These are phyloP conservation scores for Stemphylium vesicarium DNA, from an alignment of 2,329 filamentous ascomycete species.

Conservation along the genomic window DNA sequence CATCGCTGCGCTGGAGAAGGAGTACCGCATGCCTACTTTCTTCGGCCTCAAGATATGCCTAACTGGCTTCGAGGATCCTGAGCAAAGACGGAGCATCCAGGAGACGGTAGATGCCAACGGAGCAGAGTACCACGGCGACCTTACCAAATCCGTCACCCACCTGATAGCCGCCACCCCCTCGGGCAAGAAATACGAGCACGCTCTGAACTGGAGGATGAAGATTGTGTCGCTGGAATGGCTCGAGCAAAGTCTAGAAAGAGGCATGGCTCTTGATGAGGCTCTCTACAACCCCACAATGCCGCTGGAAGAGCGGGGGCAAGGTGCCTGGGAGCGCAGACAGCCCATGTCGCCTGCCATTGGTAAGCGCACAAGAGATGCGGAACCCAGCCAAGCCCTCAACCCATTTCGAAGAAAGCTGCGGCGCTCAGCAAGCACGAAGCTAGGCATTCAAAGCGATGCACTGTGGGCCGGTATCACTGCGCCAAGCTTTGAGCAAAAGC, in stretches of 20 bases:
- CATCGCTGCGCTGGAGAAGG: constrained; percentile 69
- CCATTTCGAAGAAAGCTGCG: constrained; percentile 75
- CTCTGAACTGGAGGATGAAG: constrained; percentile 79
- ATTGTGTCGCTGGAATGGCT: constrained; percentile 88
- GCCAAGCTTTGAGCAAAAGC: constrained; percentile 33
- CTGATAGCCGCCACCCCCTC: constrained; percentile 79
- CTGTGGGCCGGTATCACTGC: constrained; percentile 91
- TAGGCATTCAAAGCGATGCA: constrained; percentile 78
- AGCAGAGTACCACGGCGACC: constrained; percentile 83
- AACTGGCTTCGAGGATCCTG: constrained; percentile 71
- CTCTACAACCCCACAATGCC: constrained; percentile 80
- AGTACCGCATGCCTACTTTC: constrained; percentile 70
- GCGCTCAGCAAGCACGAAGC: constrained; percentile 82
- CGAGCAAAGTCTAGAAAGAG: constrained; percentile 77
- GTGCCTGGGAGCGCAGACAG: constrained; percentile 68
- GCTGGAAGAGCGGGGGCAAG: constrained; percentile 72
- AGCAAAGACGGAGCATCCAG: constrained; percentile 73
- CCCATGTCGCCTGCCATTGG: constrained; percentile 51
- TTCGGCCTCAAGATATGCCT: constrained; percentile 69
- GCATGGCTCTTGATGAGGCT: constrained; percentile 89
- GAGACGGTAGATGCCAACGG: constrained; percentile 72
- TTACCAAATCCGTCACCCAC: constrained; percentile 86
- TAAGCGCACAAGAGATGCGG: constrained; percentile 43
- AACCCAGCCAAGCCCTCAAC: constrained; percentile 51
- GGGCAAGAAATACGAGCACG: constrained; percentile 89